Conservation (phyloP, 129 eudicot species). For the Pittosporum tobira region DNA sequence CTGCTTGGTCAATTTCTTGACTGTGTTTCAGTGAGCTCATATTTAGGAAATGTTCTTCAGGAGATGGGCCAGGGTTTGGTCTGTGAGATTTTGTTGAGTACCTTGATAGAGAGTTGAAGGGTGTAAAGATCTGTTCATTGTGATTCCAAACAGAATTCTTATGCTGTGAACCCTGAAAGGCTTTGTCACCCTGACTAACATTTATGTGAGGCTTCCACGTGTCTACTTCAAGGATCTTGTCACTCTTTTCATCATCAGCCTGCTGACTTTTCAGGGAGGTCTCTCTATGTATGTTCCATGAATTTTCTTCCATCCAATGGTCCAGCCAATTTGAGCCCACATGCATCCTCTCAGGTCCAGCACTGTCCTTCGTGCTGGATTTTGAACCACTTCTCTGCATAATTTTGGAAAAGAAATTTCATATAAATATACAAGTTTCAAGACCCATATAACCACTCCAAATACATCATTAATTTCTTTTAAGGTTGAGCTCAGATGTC, state of each 20-base stretch:
- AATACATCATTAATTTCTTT: neutral
- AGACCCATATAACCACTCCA: neutral
- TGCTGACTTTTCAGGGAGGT: slow-evolving; percentile 13
- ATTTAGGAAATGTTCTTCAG: slow-evolving; percentile 36
- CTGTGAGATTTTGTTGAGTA: slow-evolving; percentile 39
- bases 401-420: neutral
- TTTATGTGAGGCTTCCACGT: slow-evolving; percentile 68
- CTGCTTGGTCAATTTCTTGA: slow-evolving; percentile 36
- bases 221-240: slow-evolving; percentile 88
- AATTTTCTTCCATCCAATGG: slow-evolving; percentile 62
- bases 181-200: slow-evolving; percentile 26
- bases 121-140: slow-evolving; percentile 15
- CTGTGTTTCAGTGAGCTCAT: slow-evolving; percentile 33
- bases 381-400: slow-evolving; percentile 47
- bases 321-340: slow-evolving; percentile 43
- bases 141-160: slow-evolving; percentile 27
- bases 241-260: slow-evolving; percentile 54
- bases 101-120: slow-evolving; percentile 20
- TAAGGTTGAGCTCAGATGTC: no score
- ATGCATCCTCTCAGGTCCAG: slow-evolving; percentile 18
- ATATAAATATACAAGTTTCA: neutral
- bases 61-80: slow-evolving; percentile 33
- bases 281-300: slow-evolving; percentile 35
- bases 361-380: slow-evolving; percentile 21
- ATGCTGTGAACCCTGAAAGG: slow-evolving; percentile 15